Percentiles rank a stretch among this genome's conserved stretches.
These are phyloP conservation scores for Paramecium bursaria DNA, from an alignment of 73 alveolate species.

Conservation along the genomic window DNA sequence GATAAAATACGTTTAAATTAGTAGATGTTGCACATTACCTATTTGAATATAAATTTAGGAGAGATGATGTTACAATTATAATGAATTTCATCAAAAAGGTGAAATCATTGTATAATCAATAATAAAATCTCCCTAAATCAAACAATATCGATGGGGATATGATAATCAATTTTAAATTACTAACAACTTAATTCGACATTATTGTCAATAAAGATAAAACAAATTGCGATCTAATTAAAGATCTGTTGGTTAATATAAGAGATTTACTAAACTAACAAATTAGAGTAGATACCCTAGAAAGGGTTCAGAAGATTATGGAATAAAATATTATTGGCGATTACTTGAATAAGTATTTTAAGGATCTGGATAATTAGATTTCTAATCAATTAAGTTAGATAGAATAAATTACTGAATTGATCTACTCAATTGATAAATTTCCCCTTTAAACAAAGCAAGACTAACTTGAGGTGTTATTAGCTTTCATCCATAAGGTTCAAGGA, in stretches of 20 bases:
- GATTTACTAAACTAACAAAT: constrained; percentile 16
- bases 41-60: constrained; percentile 7
- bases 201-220: constrained; percentile 24
- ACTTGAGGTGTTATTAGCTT: constrained; percentile 37
- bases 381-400: constrained; percentile 6
- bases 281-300: constrained; percentile 36
- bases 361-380: constrained; percentile 14
- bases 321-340: constrained; percentile 57
- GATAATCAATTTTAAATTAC: constrained; percentile 4
- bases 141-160: constrained; percentile 35
- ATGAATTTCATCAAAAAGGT: constrained; percentile 15
- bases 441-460: constrained; percentile 24
- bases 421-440: constrained; percentile 16
- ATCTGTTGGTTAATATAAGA: not conserved
- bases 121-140: not conserved
- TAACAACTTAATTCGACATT: not conserved
- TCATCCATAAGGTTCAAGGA: constrained; percentile 25
- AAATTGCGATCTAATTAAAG: constrained; percentile 17
- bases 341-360: constrained; percentile 18
- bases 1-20: not conserved
- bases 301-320: constrained; percentile 50
- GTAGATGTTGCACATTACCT: constrained; percentile 54
- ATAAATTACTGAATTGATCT: constrained; percentile 4
- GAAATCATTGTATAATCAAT: constrained; percentile 1
- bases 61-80: constrained; percentile 33